A percentile compares a stretch with the other conserved stretches of the same genome.
Conservation (phyloP, 768 basidiomycete genomes). For the Amyloporia xantha region DNA sequence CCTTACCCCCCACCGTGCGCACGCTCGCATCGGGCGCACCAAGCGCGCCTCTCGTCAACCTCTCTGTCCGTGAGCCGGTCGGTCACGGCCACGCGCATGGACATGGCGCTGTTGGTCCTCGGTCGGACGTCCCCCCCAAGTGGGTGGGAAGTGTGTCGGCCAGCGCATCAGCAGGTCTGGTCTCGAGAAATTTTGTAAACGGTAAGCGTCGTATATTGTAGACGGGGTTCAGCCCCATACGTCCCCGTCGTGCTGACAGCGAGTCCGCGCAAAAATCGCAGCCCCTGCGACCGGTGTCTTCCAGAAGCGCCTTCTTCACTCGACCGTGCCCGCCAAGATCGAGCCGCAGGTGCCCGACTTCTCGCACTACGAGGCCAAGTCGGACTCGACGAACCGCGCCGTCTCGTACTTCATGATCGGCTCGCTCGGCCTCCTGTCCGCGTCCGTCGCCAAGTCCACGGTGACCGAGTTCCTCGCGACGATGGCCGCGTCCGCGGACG, state of each 20-base stretch:
- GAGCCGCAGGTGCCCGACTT: conserved; percentile 88
- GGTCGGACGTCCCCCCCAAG: conserved; percentile 54
- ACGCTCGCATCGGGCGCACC: conserved; percentile 78
- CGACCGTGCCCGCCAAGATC: conserved; percentile 60
- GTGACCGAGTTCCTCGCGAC: conserved; percentile 92
- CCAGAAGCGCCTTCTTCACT: conserved; percentile 72
- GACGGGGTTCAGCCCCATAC: background rate
- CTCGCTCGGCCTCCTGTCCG: conserved; percentile 87
- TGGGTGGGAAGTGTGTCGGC: conserved; percentile 56
- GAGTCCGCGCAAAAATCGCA: conserved; percentile 17
- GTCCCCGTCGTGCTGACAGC: background rate
- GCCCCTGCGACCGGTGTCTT: conserved; percentile 48
- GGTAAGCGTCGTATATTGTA: conserved; percentile 35
- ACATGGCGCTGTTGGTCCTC: conserved; percentile 46
- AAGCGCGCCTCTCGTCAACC: conserved; percentile 64
- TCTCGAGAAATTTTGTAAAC: conserved; percentile 56
- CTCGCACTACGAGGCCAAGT: conserved; percentile 68
- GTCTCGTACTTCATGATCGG: conserved; percentile 89
- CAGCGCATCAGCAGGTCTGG: conserved; percentile 45
- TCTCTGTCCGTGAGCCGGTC: conserved; percentile 54
- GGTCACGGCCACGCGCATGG: conserved; percentile 49
- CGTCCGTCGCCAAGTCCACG: conserved; percentile 89
- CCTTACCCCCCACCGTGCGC: conserved; percentile 75
- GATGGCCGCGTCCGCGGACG: conserved; percentile 96
- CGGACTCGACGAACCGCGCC: conserved; percentile 61